Conservation (phyloP, 768 basidiomycete genomes). For the Neoboletus brunneissimus region DNA sequence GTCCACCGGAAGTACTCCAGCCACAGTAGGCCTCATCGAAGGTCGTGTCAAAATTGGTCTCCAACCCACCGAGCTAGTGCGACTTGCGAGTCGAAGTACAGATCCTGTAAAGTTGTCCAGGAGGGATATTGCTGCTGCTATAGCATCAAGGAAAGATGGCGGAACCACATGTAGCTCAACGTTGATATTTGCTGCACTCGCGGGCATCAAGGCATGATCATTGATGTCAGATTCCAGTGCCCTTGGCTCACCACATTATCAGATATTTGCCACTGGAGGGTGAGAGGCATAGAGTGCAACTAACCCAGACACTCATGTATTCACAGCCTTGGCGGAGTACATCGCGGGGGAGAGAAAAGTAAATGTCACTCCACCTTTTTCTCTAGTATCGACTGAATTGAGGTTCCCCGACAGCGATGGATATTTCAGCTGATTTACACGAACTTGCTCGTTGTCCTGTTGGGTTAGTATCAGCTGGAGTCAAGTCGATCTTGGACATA, state of each 20-base stretch:
- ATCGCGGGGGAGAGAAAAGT: conserved; percentile 72
- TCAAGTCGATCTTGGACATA: conserved; percentile 94
- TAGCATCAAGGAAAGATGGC: conserved; percentile 66
- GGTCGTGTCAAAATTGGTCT: conserved; percentile 90
- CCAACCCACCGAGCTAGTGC: conserved; percentile 56
- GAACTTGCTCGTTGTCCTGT: conserved; percentile 89
- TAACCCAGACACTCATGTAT: conserved; percentile 3
- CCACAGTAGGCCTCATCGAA: conserved; percentile 81
- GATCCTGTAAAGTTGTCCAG: conserved; percentile 69
- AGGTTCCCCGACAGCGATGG: conserved; percentile 65
- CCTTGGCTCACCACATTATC: conserved; percentile 9
- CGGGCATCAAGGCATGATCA: conserved; percentile 74
- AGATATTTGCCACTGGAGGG: conserved; percentile 95
- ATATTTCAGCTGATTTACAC: conserved; percentile 90
- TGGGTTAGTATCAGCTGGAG: conserved; percentile 88
- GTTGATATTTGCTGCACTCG: conserved; percentile 68
- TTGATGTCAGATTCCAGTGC: background rate
- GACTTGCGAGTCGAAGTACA: conserved; percentile 53
- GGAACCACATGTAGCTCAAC: conserved; percentile 81
- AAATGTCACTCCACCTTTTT: conserved; percentile 12
- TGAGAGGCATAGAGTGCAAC: conserved; percentile 34
- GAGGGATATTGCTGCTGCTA: conserved; percentile 75
- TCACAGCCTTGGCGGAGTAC: conserved; percentile 77
- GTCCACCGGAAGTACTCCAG: conserved; percentile 75
- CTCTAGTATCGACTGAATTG: conserved; percentile 1